Percentiles rank a stretch among this genome's conserved stretches.
These are phyloP conservation scores for Akanthomyces dipterigenus DNA, from an alignment of 2,329 filamentous ascomycete species.

Conservation along the genomic window DNA sequence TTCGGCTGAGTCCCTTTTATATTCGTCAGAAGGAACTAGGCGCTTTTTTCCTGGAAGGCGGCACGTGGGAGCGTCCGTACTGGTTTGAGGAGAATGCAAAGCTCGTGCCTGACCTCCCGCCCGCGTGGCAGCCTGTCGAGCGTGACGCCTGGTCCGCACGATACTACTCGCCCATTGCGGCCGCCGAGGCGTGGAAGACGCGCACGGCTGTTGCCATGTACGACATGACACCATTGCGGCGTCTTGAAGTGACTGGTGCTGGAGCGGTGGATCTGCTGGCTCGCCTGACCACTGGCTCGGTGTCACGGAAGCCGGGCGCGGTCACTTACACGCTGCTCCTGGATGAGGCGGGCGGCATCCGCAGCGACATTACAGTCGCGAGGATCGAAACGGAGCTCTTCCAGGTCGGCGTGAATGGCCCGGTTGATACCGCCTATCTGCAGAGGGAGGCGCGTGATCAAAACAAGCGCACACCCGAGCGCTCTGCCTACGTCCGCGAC, in stretches of 20 bases:
- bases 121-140: slow-evolving; percentile 46
- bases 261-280: slow-evolving; percentile 50
- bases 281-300: slow-evolving; percentile 42
- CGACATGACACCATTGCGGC: slow-evolving; percentile 54
- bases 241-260: slow-evolving; percentile 51
- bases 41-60: slow-evolving; percentile 52
- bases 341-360: slow-evolving; percentile 44
- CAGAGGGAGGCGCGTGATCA: slow-evolving; percentile 45
- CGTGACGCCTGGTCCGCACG: slow-evolving; percentile 52
- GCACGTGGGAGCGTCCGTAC: slow-evolving; percentile 56
- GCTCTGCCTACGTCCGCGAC: slow-evolving; percentile 47
- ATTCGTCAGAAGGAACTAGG: slow-evolving; percentile 46
- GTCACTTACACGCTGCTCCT: slow-evolving; percentile 53
- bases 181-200: slow-evolving; percentile 59
- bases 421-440: slow-evolving; percentile 48
- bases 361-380: slow-evolving; percentile 51
- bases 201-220: slow-evolving; percentile 56
- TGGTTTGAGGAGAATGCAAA: slow-evolving; percentile 53
- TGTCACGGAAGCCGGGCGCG: slow-evolving; percentile 38
- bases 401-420: slow-evolving; percentile 51
- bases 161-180: slow-evolving; percentile 52
- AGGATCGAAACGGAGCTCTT: slow-evolving; percentile 42
- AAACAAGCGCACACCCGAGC: slow-evolving; percentile 28
- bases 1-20: slow-evolving; percentile 54
- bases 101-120: slow-evolving; percentile 44